Evolutionary conservation across 2,329 filamentous ascomycete species (phyloP), one percentile per base, ranked within the genome.

Genomic region (Dothidotthia symphoricarpi): DNA sequence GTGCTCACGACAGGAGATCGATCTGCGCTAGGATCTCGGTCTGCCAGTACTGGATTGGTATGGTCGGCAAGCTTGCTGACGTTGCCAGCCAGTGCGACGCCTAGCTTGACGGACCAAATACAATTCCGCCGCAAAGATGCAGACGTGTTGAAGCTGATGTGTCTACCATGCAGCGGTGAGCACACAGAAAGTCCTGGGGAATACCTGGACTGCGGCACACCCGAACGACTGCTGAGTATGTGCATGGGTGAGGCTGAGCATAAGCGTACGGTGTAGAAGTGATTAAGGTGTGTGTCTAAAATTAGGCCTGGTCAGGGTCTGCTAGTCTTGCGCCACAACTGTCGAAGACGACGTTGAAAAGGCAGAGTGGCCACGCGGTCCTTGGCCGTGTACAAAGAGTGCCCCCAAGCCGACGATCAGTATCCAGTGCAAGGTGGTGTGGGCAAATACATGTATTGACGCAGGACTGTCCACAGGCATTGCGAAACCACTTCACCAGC

Each of bases 401-500:
- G n/a, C n/a, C n/a, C n/a, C n/a, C n/a, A n/a, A n/a, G n/a, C n/a
- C n/a, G n/a, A n/a, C n/a, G n/a, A n/a, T n/a, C n/a, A n/a, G n/a
- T n/a, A n/a, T n/a, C n/a, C n/a, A n/a, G n/a, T n/a, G n/a, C n/a
- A n/a, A n/a, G 38, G 16, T 27, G 31, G 41, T 34, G 39, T 31
- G 36, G 31, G 43, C 43, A 39, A 49, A 36, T 41, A 32, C 44
- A 36, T 40, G 19, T 40, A 41, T 40, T 45, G 39, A 51, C 53
- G 43, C 49, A 57, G 51, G 55, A 50, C 44, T 37, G 51, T 34
- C 37, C 44, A 34, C 32, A 49, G 42, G 36, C 46, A 43, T 46
- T 43, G 41, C 44, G 43, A 55, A 58, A 54, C 55, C 19, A 32
- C 27, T 36, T 26, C 36, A 42, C 43, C 41, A 46, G 41, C 49